Evolutionary conservation across 805 yeast species (phyloP), one percentile per base, ranked within the genome.

Genomic region (Schwanniomyces yamadae): DNA sequence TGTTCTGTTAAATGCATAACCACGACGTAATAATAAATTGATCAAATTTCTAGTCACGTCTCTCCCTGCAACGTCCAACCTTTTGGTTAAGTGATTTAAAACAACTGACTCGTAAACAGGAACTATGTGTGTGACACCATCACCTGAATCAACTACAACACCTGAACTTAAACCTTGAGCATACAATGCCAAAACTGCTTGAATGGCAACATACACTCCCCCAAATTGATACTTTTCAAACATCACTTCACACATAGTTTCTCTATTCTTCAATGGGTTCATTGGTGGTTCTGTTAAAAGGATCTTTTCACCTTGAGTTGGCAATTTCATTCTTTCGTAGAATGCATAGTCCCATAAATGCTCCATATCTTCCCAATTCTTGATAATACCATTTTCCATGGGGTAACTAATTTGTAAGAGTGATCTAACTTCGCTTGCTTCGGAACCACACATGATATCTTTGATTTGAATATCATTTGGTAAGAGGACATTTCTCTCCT

Each of bases 331-430:
- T 55, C 85, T 78, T 51, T 91, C 95, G 66, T 84, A 85, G 61
- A 93, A 91, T 14, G 98, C 91, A 61, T 91, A 93, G 65, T 93
- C 96, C 99, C 99, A 93, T 42, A 93, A 72, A 52, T 90, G 90
- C 54, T 88, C 96, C 98, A 93, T 93, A 60, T 93, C 99, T 52
- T 90, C 96, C 99, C 99, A 93, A 62, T 90, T 88, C 57, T 82
- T 84, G 59, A 93, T 91, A 52, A 93, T 87, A 54, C 99, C 99
- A 59, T 93, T 93, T 64, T 93, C 99, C 98, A 93, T 90, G 9
- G 99, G 99, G 55, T 93, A 93, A n/a, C 90, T 81, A 39, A 93
- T 79, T 64, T 93, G 96, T 41, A 93, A 73, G 47, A 90, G 78
- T 2, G 96, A 82, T 52, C 99, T 79, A 23, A 86, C 95, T 18